A percentile compares a stretch with the other conserved stretches of the same genome.
These are phyloP conservation scores for Heterobasidion occidentale DNA, from an alignment of 1,284 basidiomycete genomes.

Conservation along the genomic window DNA sequence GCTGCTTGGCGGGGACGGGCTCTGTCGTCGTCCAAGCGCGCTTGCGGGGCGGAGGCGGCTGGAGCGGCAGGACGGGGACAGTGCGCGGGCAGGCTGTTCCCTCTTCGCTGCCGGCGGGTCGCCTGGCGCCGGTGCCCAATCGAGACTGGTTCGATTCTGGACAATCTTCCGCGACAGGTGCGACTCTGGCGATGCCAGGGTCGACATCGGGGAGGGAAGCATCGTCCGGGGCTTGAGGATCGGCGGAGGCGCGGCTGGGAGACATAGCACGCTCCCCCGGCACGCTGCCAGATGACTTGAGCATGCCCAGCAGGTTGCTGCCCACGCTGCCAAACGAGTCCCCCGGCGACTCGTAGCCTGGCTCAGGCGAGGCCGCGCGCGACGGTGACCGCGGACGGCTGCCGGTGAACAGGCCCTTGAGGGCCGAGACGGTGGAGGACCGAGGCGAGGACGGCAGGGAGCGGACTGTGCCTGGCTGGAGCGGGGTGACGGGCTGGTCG, in stretches of 20 bases:
- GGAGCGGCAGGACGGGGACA: slow-evolving; percentile 39
- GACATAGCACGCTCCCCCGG: slow-evolving; percentile 20
- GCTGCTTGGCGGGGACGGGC: background rate
- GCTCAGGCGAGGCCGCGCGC: slow-evolving; percentile 32
- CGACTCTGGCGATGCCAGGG: slow-evolving; percentile 6
- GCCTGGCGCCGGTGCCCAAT: slow-evolving; percentile 5
- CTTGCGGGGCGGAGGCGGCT: slow-evolving; percentile 55
- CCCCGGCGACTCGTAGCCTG: slow-evolving; percentile 15
- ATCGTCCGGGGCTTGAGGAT: slow-evolving; percentile 14
- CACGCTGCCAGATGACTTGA: slow-evolving; percentile 27
- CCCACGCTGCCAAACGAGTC: slow-evolving; percentile 50
- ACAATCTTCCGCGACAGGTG: slow-evolving; percentile 44
- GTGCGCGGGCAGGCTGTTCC: slow-evolving; percentile 21
- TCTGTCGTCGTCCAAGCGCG: slow-evolving; percentile 38
- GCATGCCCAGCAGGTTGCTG: slow-evolving; percentile 44
- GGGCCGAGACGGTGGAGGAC: slow-evolving; percentile 25
- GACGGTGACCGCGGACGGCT: slow-evolving; percentile 40
- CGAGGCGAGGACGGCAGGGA: slow-evolving; percentile 23
- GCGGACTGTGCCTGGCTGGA: slow-evolving; percentile 4
- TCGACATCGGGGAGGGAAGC: slow-evolving; percentile 9
- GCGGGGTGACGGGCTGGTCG: slow-evolving; percentile 2
- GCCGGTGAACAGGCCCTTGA: slow-evolving; percentile 52
- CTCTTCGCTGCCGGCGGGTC: too few species aligned
- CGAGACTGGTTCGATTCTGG: slow-evolving; percentile 27
- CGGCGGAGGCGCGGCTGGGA: slow-evolving; percentile 14